A percentile compares a stretch with the other conserved stretches of the same genome.
phyloP scores from a whole-genome alignment of 2,329 filamentous ascomycete species.

The Ophiobolus disseminans region DNA sequence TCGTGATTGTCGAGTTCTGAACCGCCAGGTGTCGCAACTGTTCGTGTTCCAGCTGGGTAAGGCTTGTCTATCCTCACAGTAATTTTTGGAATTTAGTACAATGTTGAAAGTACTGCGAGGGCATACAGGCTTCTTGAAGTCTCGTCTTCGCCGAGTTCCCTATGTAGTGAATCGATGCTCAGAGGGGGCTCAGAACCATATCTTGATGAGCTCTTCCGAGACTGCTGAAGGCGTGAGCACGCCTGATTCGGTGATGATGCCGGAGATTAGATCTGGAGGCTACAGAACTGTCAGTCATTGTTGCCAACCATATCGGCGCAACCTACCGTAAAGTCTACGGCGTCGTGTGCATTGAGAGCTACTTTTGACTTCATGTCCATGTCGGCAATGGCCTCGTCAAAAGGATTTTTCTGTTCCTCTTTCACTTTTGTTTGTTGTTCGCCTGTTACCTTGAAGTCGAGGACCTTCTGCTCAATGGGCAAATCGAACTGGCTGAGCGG shows the following conservation, averaged over 20 bases:
- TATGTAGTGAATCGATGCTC: too few species aligned
- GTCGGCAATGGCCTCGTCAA: conserved; percentile 50
- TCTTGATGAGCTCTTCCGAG: conserved; percentile 73
- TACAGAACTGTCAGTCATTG: conserved; percentile 40
- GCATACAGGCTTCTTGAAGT: too few species aligned
- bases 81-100: too few species aligned
- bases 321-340: conserved; percentile 75
- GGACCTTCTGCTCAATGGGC: conserved; percentile 77
- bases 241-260: conserved; percentile 78
- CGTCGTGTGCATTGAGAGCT: conserved; percentile 48
- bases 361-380: conserved; percentile 36
- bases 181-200: conserved; percentile 54
- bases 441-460: conserved; percentile 70
- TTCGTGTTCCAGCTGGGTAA: too few species aligned
- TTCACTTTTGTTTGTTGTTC: conserved; percentile 15
- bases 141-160: too few species aligned
- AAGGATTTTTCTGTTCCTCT: conserved; percentile 49
- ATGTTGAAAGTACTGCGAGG: too few species aligned
- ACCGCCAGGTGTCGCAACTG: too few species aligned
- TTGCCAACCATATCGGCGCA: neutral
- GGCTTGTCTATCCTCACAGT: too few species aligned
- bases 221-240: conserved; percentile 74
- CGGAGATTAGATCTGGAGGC: conserved; percentile 73
- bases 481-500: conserved; percentile 82
- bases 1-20: too few species aligned